Conservation (phyloP, 371 early-diverging fungal genomes). For the Mortierella sp. region DNA sequence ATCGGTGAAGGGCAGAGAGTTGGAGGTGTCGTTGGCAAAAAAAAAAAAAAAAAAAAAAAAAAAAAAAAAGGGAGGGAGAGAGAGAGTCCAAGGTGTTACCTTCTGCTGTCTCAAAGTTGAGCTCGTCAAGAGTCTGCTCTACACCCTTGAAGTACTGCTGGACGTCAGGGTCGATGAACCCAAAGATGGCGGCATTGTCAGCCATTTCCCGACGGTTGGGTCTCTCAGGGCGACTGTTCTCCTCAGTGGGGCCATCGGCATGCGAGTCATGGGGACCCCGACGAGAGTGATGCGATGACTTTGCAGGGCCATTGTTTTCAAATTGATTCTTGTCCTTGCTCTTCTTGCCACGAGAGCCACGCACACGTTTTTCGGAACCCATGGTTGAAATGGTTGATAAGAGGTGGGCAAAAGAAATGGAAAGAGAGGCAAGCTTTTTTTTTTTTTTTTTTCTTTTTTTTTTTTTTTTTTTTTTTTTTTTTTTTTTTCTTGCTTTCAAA, state of each 20-base stretch:
- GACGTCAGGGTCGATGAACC: conserved; percentile 73
- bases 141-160: conserved; percentile 79
- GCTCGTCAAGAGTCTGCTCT: conserved; percentile 76
- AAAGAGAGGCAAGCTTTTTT: too few relatives aligned
- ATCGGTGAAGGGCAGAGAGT: neutral
- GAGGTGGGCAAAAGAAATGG: too few relatives aligned
- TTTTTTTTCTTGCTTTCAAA: too few relatives aligned
- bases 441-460: too few relatives aligned
- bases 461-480: too few relatives aligned
- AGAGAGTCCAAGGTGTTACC: conserved; percentile 52
- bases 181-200: conserved; percentile 66
- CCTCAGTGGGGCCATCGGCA: conserved; percentile 26
- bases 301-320: conserved; percentile 17
- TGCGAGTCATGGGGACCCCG: conserved; percentile 33
- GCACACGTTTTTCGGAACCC: conserved; percentile 39
- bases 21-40: neutral
- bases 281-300: conserved; percentile 31
- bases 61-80: neutral
- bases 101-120: conserved; percentile 76
- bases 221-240: conserved; percentile 10
- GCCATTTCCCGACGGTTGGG: conserved; percentile 41
- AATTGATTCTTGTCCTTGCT: conserved; percentile 26
- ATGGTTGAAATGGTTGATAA: neutral
- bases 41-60: neutral
- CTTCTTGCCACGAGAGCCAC: conserved; percentile 53